A percentile compares a stretch with the other conserved stretches of the same genome.
Evolutionary conservation across 1,284 basidiomycete species (phyloP).

Genomic region (Schizophyllum amplum): DNA sequence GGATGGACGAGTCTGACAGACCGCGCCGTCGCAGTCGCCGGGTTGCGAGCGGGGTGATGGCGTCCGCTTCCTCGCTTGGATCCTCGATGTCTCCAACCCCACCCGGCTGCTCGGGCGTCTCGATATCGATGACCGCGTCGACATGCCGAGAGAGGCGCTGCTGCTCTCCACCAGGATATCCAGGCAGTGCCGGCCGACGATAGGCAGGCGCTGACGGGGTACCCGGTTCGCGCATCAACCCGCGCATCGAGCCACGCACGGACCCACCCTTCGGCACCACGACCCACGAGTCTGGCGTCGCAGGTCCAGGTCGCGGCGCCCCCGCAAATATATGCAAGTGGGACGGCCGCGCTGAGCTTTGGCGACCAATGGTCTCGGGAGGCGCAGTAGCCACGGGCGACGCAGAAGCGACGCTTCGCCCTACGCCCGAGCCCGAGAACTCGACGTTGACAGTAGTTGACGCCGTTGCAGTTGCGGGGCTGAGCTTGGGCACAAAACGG

Average conservation of each 20-base stretch:
- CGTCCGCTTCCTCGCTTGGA: conserved; percentile 31
- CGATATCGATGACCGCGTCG: conserved; percentile 70
- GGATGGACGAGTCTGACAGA: conserved; percentile 85
- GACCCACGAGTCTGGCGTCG: conserved; percentile 53
- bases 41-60: conserved; percentile 42
- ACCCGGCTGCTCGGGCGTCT: conserved; percentile 21
- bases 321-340: conserved; percentile 83
- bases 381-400: conserved; percentile 13
- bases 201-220: conserved; percentile 15
- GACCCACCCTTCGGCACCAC: conserved; percentile 38
- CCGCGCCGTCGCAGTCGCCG: conserved; percentile 71
- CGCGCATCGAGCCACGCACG: too few relatives aligned
- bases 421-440: conserved; percentile 73
- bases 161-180: conserved; percentile 15
- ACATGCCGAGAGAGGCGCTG: conserved; percentile 54
- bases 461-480: conserved; percentile 76
- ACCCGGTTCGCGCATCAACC: conserved; percentile 9
- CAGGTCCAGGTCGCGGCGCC: conserved; percentile 39
- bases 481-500: conserved; percentile 53
- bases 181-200: conserved; percentile 20
- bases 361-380: conserved; percentile 10
- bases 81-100: conserved; percentile 20
- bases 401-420: conserved; percentile 49
- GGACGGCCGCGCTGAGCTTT: conserved; percentile 16
- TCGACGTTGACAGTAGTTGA: conserved; percentile 90